Percentiles rank a stretch among this genome's conserved stretches.
Evolutionary conservation across 2,329 filamentous ascomycete genomes (phyloP).

Genomic region (Xylaria digitata): DNA sequence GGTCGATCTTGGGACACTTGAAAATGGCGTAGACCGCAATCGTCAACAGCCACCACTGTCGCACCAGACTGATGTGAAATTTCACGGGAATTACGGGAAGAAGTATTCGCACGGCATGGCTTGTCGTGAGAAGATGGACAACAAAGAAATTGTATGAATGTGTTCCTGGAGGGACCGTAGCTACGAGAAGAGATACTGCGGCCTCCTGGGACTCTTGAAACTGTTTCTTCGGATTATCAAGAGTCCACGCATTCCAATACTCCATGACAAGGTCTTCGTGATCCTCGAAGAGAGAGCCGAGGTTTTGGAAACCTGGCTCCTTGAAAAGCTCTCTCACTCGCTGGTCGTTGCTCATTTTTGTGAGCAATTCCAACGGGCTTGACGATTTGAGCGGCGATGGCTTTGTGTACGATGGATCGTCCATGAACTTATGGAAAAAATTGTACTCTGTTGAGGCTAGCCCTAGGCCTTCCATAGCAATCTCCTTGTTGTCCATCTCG

Average conservation of each 20-base stretch:
- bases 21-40: slow-evolving; percentile 82
- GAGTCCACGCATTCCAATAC: slow-evolving; percentile 90
- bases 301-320: slow-evolving; percentile 68
- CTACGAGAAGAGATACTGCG: slow-evolving; percentile 70
- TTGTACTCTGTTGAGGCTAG: slow-evolving; percentile 70
- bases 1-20: slow-evolving; percentile 76
- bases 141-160: slow-evolving; percentile 85
- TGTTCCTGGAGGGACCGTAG: slow-evolving; percentile 66
- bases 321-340: slow-evolving; percentile 76
- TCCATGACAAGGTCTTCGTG: slow-evolving; percentile 79
- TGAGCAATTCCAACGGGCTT: slow-evolving; percentile 76
- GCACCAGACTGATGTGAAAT: slow-evolving; percentile 78
- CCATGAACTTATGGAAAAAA: slow-evolving; percentile 74
- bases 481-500: slow-evolving; percentile 84
- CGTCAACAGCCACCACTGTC: slow-evolving; percentile 90
- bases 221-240: slow-evolving; percentile 75
- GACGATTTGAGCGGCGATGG: slow-evolving; percentile 69
- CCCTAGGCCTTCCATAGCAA: slow-evolving; percentile 88
- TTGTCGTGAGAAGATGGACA: slow-evolving; percentile 84
- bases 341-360: slow-evolving; percentile 74
- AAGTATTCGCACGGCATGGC: slow-evolving; percentile 87
- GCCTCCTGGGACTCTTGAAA: slow-evolving; percentile 78
- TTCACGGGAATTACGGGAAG: slow-evolving; percentile 79
- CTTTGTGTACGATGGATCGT: slow-evolving; percentile 76
- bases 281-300: slow-evolving; percentile 74